Evolutionary conservation across 2,329 filamentous ascomycete species (phyloP), one percentile per base, ranked within the genome.

Genomic region (Colletotrichum cereale): DNA sequence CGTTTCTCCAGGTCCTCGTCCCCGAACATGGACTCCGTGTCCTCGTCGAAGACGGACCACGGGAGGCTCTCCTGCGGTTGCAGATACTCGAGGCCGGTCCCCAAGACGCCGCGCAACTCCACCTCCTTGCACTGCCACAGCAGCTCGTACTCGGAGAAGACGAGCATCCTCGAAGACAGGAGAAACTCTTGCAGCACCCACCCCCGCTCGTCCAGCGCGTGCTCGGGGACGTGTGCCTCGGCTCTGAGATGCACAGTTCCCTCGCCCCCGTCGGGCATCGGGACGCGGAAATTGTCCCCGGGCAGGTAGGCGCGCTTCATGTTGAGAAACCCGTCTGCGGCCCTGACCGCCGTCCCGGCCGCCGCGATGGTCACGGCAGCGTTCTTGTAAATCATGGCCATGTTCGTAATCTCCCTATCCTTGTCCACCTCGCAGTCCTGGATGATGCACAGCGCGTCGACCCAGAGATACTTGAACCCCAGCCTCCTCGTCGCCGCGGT

Each of bases 181-280:
- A 75, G 66, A 21, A 42, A 74, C 57, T 75, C 74, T 24, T 75
- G 74, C 0, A 75, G 57, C 8, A 70, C 66, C 74, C 74, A 75
- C 1, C 73, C 74, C 10, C 74, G 64, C 36, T 56, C 21, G 10
- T 75, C 74, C 5, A 75, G n/a, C 0, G 38, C 44, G 57, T 72
- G 70, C 3, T 10, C 36, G 0, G 70, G 66, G 1, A 7, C 40
- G 62, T 72, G 7, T 7, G 61, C 34, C 11, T 52, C 11, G 5
- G 55, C 24, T 10, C 66, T 24, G 42, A 72, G 47, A 6, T 61
- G 24, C 1, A 72, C 48, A 4, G 61, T 62, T 3, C 70, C 70
- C 11, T 8, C 4, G 6, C 12, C 38, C 7, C 52, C 53, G 7
- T 11, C 26, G 1, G 67, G 18, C 53, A 52, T 55, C 8, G 24